phyloP scores from a whole-genome alignment of 257 asterid genomes.

The Salvia splendens region DNA sequence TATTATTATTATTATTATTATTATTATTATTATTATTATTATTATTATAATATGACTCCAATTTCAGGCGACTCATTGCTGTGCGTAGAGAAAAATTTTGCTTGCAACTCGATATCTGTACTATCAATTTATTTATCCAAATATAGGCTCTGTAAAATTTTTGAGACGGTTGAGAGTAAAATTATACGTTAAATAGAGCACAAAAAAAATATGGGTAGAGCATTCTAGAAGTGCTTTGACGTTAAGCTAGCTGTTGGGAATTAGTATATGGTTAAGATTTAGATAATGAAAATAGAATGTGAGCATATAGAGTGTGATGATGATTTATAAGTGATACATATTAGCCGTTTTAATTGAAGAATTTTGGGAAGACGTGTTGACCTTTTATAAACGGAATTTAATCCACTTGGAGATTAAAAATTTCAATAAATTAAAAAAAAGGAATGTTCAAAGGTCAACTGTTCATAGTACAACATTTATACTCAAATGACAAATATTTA shows the following conservation, averaged over 20 bases:
- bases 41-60: too few relatives aligned
- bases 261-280: not conserved
- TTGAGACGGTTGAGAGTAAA: too few relatives aligned
- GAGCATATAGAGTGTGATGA: not conserved
- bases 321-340: not conserved
- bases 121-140: too few relatives aligned
- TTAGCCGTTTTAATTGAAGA: constrained; percentile 40
- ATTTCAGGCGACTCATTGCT: too few relatives aligned
- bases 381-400: constrained; percentile 1
- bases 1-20: too few relatives aligned
- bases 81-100: too few relatives aligned
- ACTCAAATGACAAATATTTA: not conserved
- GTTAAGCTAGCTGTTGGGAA: not conserved
- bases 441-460: constrained; percentile 37
- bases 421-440: not conserved
- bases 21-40: too few relatives aligned
- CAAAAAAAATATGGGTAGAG: not conserved
- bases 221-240: constrained; percentile 25
- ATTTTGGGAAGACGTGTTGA: constrained; percentile 28
- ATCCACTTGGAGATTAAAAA: not conserved
- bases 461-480: constrained; percentile 21
- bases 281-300: constrained; percentile 20
- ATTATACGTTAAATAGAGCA: too few relatives aligned
- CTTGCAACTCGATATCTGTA: too few relatives aligned
- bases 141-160: too few relatives aligned